Evolutionary conservation across 352 stramenopile species (phyloP).

Genomic region (Phytopythium montanum): DNA sequence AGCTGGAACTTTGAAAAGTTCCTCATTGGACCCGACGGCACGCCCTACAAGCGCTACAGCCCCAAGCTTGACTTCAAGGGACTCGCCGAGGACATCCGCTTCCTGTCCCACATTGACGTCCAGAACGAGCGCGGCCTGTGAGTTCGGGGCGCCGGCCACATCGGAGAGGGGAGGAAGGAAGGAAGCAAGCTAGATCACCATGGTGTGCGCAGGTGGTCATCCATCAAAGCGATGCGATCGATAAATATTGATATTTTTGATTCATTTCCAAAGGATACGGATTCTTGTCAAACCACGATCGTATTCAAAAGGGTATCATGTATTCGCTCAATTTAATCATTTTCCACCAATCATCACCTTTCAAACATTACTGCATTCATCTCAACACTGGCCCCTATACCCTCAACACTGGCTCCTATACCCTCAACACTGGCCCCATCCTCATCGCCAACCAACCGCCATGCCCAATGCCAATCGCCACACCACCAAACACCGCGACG

Average conservation of each 20-base stretch:
- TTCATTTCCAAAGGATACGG: too few species aligned
- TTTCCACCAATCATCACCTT: too few species aligned
- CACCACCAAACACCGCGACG: constrained; percentile 1
- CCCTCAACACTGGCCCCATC: neutral
- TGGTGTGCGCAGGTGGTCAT: too few species aligned
- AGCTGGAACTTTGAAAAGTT: constrained; percentile 89
- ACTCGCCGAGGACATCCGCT: constrained; percentile 63
- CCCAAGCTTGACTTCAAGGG: constrained; percentile 64
- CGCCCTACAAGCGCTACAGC: constrained; percentile 79
- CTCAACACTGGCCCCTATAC: neutral
- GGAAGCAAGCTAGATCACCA: too few species aligned
- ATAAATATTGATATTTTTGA: too few species aligned
- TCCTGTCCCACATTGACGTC: constrained; percentile 44
- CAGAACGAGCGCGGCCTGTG: constrained; percentile 36
- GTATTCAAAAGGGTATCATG: too few species aligned
- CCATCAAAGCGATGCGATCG: too few species aligned
- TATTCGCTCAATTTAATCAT: too few species aligned
- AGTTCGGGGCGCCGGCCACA: neutral
- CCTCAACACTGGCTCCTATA: too few species aligned
- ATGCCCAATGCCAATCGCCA: constrained; percentile 1
- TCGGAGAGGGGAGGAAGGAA: neutral
- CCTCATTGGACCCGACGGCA: constrained; percentile 69
- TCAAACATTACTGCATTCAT: neutral
- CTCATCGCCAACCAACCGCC: constrained; percentile 1
- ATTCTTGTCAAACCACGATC: too few species aligned